Evolutionary conservation across 169 alveolate species (phyloP).

Genomic region (Babesia ovis): DNA sequence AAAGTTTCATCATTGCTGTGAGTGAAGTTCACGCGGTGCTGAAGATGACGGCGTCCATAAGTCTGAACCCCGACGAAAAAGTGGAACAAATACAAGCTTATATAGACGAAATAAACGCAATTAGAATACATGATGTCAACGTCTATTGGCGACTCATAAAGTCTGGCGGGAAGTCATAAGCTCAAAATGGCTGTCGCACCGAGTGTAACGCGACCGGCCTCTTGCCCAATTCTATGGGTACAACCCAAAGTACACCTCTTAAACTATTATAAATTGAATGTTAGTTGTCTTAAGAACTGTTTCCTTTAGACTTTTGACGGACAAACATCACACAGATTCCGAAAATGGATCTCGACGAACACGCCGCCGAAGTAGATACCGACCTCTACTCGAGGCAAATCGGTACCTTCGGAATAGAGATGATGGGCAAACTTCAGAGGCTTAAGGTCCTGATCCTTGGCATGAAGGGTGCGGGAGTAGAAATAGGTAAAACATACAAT

Average conservation of each 20-base stretch:
- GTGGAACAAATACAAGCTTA: slow-evolving; percentile 12
- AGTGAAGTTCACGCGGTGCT: background rate
- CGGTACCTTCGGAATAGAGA: slow-evolving; percentile 98
- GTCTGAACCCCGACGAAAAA: background rate
- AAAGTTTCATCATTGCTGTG: background rate
- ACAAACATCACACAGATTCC: background rate
- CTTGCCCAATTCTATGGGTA: too few species aligned
- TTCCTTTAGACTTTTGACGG: too few species aligned
- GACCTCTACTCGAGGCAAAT: slow-evolving; percentile 96
- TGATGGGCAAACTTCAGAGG: slow-evolving; percentile 93
- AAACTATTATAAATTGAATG: too few species aligned
- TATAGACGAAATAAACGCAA: slow-evolving; percentile 8
- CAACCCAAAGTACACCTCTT: background rate
- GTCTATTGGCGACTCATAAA: background rate
- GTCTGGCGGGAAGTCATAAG: background rate
- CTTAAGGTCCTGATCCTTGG: slow-evolving; percentile 92
- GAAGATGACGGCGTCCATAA: background rate
- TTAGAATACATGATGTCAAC: background rate
- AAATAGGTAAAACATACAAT: slow-evolving; percentile 36
- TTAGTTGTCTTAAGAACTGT: too few species aligned
- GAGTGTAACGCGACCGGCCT: background rate
- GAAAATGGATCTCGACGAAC: slow-evolving; percentile 37
- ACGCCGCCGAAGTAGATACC: slow-evolving; percentile 84
- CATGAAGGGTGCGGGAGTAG: slow-evolving; percentile 89
- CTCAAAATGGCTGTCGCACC: slow-evolving; percentile 95